Conservation (phyloP, 2,329 filamentous ascomycete genomes). For the Alternaria gansuensis region DNA sequence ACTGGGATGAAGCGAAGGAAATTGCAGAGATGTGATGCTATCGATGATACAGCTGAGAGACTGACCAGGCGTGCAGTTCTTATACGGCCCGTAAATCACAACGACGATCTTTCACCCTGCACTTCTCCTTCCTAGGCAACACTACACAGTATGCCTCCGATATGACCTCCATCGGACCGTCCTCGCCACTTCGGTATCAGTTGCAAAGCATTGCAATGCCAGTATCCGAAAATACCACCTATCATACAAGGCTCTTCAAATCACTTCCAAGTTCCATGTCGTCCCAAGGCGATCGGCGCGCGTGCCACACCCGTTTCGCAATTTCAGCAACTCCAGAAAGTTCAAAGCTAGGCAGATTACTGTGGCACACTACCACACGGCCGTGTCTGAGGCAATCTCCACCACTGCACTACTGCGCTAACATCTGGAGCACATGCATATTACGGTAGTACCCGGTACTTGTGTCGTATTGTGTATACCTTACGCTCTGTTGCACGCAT, state of each 20-base stretch:
- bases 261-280: neutral
- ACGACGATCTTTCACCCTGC: neutral
- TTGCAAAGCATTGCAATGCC: slow-evolving; percentile 3
- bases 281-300: slow-evolving; percentile 1
- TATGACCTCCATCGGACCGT: neutral
- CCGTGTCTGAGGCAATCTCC: neutral
- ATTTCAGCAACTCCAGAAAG: neutral
- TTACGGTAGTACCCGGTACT: neutral
- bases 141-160: slow-evolving; percentile 6
- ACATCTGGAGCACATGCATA: neutral
- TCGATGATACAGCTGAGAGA: neutral
- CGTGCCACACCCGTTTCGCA: neutral
- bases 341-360: slow-evolving; percentile 1
- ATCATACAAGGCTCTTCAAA: neutral
- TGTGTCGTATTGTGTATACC: neutral
- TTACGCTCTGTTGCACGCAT: neutral
- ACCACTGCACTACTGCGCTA: neutral
- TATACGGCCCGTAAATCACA: neutral
- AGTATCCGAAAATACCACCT: slow-evolving; percentile 7
- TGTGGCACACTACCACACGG: neutral
- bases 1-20: neutral
- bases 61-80: neutral
- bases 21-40: neutral
- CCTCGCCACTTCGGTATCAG: neutral
- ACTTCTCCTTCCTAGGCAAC: neutral